Evolutionary conservation across 805 yeast genomes (phyloP).

Genomic region (Brettanomyces nanus): DNA sequence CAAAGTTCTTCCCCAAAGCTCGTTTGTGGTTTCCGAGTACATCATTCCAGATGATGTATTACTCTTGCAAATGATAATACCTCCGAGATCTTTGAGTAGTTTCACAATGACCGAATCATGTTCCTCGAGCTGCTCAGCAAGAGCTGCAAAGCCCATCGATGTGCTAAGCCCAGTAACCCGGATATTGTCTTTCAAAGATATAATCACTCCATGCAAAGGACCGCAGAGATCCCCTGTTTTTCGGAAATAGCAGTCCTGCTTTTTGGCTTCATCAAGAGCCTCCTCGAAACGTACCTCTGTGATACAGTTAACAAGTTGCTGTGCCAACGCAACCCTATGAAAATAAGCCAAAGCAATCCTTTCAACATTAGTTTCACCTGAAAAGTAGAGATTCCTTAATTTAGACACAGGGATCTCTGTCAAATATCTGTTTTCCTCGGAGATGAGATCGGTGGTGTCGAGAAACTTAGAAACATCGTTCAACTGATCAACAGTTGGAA

Average conservation of each 20-base stretch:
- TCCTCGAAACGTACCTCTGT: constrained; percentile 39
- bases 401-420: constrained; percentile 2
- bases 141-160: constrained; percentile 39
- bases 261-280: constrained; percentile 39
- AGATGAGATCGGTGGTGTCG: constrained; percentile 2
- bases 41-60: constrained; percentile 49
- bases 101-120: constrained; percentile 33
- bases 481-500: neutral
- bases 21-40: constrained; percentile 49
- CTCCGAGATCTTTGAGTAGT: constrained; percentile 42
- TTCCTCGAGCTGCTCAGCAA: constrained; percentile 31
- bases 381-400: neutral
- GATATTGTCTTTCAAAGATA: constrained; percentile 54
- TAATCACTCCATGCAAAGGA: constrained; percentile 57
- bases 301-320: constrained; percentile 42
- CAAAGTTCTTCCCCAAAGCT: constrained; percentile 40
- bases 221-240: constrained; percentile 42
- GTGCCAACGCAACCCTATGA: constrained; percentile 39
- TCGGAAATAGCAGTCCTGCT: constrained; percentile 40
- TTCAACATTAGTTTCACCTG: neutral
- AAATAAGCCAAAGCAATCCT: constrained; percentile 39
- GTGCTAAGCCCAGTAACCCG: constrained; percentile 42
- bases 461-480: constrained; percentile 7
- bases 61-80: constrained; percentile 48
- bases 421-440: neutral